Conservation (phyloP, 805 yeast species). For the Zygosaccharomyces kombuchaensis region DNA sequence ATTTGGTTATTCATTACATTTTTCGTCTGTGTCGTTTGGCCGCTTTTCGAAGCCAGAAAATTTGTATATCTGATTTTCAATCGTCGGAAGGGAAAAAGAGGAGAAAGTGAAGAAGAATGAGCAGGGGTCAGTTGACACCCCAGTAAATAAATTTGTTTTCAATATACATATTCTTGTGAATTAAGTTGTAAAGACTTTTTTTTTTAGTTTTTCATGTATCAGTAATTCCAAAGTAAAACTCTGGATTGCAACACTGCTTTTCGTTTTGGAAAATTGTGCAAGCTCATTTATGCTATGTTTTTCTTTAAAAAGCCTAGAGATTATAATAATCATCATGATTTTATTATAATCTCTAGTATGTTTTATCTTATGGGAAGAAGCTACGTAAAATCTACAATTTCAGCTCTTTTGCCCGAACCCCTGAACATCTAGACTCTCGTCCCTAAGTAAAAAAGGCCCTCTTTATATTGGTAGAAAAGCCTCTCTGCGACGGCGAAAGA, state of each 20-base stretch:
- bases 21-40: slow-evolving; percentile 31
- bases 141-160: background rate
- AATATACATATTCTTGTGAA: too few species aligned
- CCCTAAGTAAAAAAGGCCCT: slow-evolving; percentile 5
- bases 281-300: too few species aligned
- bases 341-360: too few species aligned
- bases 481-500: slow-evolving; percentile 14
- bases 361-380: too few species aligned
- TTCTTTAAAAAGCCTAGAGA: too few species aligned
- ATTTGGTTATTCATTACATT: slow-evolving; percentile 38
- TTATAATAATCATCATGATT: too few species aligned
- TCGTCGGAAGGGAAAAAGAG: background rate
- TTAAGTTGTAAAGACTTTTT: background rate
- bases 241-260: too few species aligned
- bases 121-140: background rate
- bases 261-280: too few species aligned
- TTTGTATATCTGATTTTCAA: background rate
- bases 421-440: background rate
- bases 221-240: too few species aligned
- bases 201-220: background rate
- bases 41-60: slow-evolving; percentile 30
- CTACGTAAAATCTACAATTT: background rate
- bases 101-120: background rate
- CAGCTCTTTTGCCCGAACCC: background rate
- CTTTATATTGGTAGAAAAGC: slow-evolving; percentile 15